Base-by-base conservation (phyloP, 2,329 filamentous ascomycete species). In the Pezizomycotina sp. region DNA sequence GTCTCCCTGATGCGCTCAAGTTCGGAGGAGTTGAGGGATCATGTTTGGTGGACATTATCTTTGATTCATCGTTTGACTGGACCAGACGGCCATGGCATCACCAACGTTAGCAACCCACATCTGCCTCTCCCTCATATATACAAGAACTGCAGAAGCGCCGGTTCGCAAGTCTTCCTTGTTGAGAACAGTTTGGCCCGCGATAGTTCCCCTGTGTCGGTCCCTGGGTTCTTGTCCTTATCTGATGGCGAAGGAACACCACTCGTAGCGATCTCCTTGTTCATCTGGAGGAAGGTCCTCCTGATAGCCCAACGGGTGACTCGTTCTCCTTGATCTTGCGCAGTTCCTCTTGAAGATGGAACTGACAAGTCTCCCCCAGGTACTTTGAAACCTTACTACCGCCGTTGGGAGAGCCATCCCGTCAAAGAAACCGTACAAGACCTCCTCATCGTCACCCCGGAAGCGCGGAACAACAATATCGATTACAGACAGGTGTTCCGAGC, bases 381-480 rank as follows among this genome's bases (percentile, higher is more conserved):
- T 93, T 95, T 47, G 89, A 84, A 49, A 98, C 81, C 61, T 91
- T 91, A 45, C 84, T 93, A 27, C 89, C 91, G 43, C 84, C 80
- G 43, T 72, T 83, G 2, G 81, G 39, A 91, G 65, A n/a, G 76
- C 71, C 55, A 93, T 81, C 3, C 89, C 89, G 54, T 98, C 91
- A 53, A 98, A 98, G 57, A 98, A 68, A n/a, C 86, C 89, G 28
- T 98, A 62, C 2, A 98, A 66, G 27, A 81, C 84, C 56, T 95
- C 84, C 27, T 81, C 77, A 48, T 95, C 83, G 34, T 78, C 80
- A 10, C 83, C 79, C 52, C 84, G 78, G 60, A 93, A 89, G 28
- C 81, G 73, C 7, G 89, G 89, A 19, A 95, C 80, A 13, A 98
- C 82, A 60, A 98, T 75, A 55, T 98, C 89, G 41, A 95, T 77